phyloP scores from a whole-genome alignment of 2,329 filamentous ascomycete species.

The Apiospora phragmitis region DNA sequence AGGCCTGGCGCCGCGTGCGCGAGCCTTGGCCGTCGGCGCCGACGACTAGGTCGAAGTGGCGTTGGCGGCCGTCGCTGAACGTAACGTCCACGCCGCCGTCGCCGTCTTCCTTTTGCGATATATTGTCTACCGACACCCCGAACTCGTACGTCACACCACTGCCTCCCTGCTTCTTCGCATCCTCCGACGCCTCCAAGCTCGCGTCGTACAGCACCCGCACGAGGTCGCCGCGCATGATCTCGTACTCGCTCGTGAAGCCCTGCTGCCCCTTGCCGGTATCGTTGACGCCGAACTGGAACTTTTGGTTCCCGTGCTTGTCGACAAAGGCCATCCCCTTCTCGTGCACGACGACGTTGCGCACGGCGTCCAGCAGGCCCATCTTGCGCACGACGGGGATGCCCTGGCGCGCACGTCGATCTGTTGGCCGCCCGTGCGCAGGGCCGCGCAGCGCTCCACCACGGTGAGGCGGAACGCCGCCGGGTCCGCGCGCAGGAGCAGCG shows the following conservation, averaged over 20 bases:
- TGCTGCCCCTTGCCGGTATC: slow-evolving; percentile 43
- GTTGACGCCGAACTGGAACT: slow-evolving; percentile 42
- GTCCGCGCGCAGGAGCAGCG: not conserved
- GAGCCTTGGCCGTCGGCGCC: slow-evolving; percentile 57
- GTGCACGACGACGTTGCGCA: slow-evolving; percentile 39
- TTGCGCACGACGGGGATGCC: slow-evolving; percentile 26
- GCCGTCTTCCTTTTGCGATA: slow-evolving; percentile 33
- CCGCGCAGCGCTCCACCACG: slow-evolving; percentile 27
- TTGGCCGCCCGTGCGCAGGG: slow-evolving; percentile 24
- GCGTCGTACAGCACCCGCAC: slow-evolving; percentile 48
- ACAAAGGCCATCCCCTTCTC: slow-evolving; percentile 51
- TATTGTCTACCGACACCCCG: slow-evolving; percentile 27
- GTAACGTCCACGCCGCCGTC: slow-evolving; percentile 30
- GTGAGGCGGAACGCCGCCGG: slow-evolving; percentile 14
- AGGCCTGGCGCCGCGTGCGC: slow-evolving; percentile 42
- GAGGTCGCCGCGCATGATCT: slow-evolving; percentile 61
- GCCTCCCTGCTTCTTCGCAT: slow-evolving; percentile 18
- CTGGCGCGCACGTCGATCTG: slow-evolving; percentile 29
- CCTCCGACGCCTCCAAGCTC: slow-evolving; percentile 27
- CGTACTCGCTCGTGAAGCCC: slow-evolving; percentile 54
- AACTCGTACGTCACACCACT: slow-evolving; percentile 33
- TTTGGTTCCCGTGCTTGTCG: slow-evolving; percentile 36
- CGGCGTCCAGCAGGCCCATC: slow-evolving; percentile 33
- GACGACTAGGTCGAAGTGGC: slow-evolving; percentile 52
- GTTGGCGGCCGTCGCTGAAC: slow-evolving; percentile 45